Percentiles rank a stretch among this genome's conserved stretches.
phyloP scores from a whole-genome alignment of 495 filamentous ascomycete species.

The Neurospora discreta region DNA sequence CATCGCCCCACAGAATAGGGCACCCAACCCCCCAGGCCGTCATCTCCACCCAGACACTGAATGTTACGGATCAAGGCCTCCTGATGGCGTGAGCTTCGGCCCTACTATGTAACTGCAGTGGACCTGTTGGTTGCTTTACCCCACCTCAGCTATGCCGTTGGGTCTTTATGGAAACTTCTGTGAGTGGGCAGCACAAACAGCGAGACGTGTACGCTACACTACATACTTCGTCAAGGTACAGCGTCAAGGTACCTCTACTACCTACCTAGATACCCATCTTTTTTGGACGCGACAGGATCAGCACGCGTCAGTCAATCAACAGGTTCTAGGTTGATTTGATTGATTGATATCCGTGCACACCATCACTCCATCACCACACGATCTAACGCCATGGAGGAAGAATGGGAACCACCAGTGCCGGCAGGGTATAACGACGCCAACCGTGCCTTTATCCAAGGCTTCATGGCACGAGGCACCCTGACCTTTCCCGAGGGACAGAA shows the following conservation, averaged over 20 bases:
- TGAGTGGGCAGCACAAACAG: neutral
- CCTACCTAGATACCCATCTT: neutral
- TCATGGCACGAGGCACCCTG: constrained; percentile 65
- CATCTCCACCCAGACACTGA: neutral
- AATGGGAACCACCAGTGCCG: constrained; percentile 18
- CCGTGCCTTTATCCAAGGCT: constrained; percentile 87
- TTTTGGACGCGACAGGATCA: neutral
- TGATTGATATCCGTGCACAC: neutral
- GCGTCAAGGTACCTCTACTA: neutral
- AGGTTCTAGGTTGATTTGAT: neutral
- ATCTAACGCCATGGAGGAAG: constrained; percentile 12
- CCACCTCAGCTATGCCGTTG: neutral
- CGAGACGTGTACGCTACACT: no score
- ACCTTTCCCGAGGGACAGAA: constrained; percentile 63
- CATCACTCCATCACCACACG: no score
- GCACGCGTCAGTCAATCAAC: neutral
- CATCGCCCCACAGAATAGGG: neutral
- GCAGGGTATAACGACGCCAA: constrained; percentile 49
- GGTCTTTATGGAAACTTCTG: neutral
- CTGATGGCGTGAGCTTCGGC: neutral
- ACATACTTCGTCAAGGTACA: neutral
- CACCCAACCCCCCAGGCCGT: neutral
- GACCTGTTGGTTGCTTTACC: neutral
- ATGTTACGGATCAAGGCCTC: neutral
- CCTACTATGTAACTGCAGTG: neutral